Conservation (phyloP, 768 basidiomycete genomes). For the Coprinellus micaceus region DNA sequence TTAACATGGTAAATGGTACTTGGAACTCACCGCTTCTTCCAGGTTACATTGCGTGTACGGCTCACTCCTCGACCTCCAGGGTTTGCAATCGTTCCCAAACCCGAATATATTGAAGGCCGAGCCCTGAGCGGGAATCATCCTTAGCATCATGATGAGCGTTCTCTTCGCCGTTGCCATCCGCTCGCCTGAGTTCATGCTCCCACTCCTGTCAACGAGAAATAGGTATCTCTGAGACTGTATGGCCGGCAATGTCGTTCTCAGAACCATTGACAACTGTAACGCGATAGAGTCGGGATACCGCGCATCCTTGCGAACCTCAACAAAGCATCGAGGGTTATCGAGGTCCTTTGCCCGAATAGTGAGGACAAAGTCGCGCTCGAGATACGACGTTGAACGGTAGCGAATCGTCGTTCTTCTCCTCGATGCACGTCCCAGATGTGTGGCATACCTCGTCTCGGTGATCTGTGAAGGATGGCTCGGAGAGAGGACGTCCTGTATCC, state of each 20-base stretch:
- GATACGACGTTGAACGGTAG: slow-evolving; percentile 38
- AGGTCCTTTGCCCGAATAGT: slow-evolving; percentile 45
- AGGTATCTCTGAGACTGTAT: slow-evolving; percentile 51
- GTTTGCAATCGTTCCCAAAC: slow-evolving; percentile 34
- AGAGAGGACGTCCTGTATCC: slow-evolving; percentile 36
- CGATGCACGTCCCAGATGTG: slow-evolving; percentile 31
- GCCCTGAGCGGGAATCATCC: slow-evolving; percentile 39
- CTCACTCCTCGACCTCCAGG: slow-evolving; percentile 35
- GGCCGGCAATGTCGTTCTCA: slow-evolving; percentile 42
- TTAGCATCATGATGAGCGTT: slow-evolving; percentile 45
- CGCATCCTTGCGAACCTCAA: slow-evolving; percentile 34
- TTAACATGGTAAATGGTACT: neutral
- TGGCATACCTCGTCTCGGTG: slow-evolving; percentile 29
- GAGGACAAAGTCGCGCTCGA: slow-evolving; percentile 50
- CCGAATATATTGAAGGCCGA: slow-evolving; percentile 57
- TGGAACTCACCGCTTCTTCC: slow-evolving; percentile 33
- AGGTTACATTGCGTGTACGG: slow-evolving; percentile 31
- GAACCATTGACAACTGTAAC: slow-evolving; percentile 53
- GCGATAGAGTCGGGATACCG: slow-evolving; percentile 33
- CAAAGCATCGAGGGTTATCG: slow-evolving; percentile 55
- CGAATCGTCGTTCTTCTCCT: slow-evolving; percentile 37
- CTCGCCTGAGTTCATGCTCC: slow-evolving; percentile 40
- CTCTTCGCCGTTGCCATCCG: slow-evolving; percentile 46
- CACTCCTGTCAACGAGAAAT: slow-evolving; percentile 57
- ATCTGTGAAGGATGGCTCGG: slow-evolving; percentile 41